Base-by-base conservation (phyloP, 371 early-diverging fungal species). In the Actinomucor elegans region DNA sequence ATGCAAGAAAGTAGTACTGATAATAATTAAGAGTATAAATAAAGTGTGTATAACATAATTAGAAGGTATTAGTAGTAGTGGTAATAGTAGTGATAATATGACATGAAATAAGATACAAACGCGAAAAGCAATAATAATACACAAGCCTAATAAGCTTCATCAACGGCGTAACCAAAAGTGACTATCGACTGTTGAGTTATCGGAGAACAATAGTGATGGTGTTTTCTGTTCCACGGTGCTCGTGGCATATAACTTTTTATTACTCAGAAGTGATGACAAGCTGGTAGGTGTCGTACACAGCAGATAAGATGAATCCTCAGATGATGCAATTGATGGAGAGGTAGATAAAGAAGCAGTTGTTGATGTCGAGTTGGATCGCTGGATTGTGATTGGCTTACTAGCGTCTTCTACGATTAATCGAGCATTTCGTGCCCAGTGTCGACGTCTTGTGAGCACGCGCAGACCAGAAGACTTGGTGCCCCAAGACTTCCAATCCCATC, bases 391-490 rank as follows among this genome's bases (percentile, higher is more conserved):
- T 26, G 37, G 18, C 2, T 18, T n/a, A 34, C 26, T 36, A 1
- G 20, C 9, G 11, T 24, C 26, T 15, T 51, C 34, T 12, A 50
- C 46, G 17, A 47, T 32, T 10, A 59, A 48, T 20, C 55, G 48
- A 12, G 64, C 64, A 24, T 59, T 51, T 37, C 60, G 46, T 14
- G 49, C 24, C 65, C 65, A 64, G 26, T 48, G 43, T 20, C 65
- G 45, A 33, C 65, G 60, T 51, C 65, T 51, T 21, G 65, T 64
- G 23, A 64, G 41, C 11, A 54, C 38, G n/a, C 35, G 38, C 34
- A 56, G 20, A 10, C 56, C 52, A 42, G 46, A 26, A 15, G 56
- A 45, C 28, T 33, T 29, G 5, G 51, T 21, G 5, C 52, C 31
- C 56, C 55, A 55, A 6, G 21, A 9, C 36, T 51, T 37, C 65